phyloP scores from a whole-genome alignment of 1,284 basidiomycete species.

The Moesziomyces aphidis region DNA sequence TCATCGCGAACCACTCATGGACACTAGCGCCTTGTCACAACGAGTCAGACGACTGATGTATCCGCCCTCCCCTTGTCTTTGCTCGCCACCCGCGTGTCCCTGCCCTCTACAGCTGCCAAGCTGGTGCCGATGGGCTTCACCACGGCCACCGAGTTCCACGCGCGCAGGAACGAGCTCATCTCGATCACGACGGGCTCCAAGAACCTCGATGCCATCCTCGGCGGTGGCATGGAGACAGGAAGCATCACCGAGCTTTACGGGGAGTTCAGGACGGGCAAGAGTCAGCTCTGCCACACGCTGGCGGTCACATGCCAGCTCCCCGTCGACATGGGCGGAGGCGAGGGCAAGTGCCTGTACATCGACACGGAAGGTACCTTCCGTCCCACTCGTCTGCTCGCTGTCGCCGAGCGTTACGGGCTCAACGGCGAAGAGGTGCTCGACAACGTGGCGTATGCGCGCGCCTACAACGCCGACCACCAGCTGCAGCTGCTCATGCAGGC shows the following conservation, averaged over 20 bases:
- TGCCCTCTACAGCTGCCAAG: constrained; percentile 79
- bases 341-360: constrained; percentile 98
- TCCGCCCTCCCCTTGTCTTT: constrained; percentile 3
- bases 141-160: constrained; percentile 94
- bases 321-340: constrained; percentile 96
- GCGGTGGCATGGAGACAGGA: constrained; percentile 98
- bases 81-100: background rate
- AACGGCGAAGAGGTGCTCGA: constrained; percentile 98
- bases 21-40: too few species aligned
- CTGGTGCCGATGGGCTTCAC: constrained; percentile 98
- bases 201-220: constrained; percentile 93
- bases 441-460: constrained; percentile 97
- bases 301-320: constrained; percentile 97
- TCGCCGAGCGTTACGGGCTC: constrained; percentile 93
- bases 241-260: constrained; percentile 98
- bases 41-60: background rate
- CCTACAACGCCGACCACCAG: constrained; percentile 99
- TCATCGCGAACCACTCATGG: too few species aligned
- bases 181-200: constrained; percentile 97
- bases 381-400: constrained; percentile 90
- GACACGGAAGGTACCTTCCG: constrained; percentile 99
- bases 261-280: constrained; percentile 98
- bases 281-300: constrained; percentile 96
- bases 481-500: constrained; percentile 89
- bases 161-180: constrained; percentile 92